Evolutionary conservation across 495 filamentous ascomycete genomes (phyloP).

Genomic region (Xylaria venustula): DNA sequence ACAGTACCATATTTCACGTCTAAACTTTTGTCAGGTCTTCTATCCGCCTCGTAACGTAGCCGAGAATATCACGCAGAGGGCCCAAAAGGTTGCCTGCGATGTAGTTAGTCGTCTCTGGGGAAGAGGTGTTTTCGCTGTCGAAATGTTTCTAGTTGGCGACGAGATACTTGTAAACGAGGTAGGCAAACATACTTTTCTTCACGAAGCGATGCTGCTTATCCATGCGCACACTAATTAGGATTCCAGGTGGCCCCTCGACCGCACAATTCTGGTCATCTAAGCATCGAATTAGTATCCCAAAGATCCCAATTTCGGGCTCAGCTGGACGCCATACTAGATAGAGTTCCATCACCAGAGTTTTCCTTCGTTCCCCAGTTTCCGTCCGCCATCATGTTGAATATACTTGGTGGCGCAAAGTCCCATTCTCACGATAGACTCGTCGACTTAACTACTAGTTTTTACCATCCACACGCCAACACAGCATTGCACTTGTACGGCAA

Average conservation of each 20-base stretch:
- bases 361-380: constrained; percentile 57
- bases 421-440: constrained; percentile 70
- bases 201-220: background rate
- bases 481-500: constrained; percentile 90
- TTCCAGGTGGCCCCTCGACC: constrained; percentile 73
- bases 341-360: constrained; percentile 60
- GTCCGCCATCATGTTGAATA: constrained; percentile 90
- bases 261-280: constrained; percentile 97
- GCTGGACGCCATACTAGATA: constrained; percentile 80
- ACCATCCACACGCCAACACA: constrained; percentile 47
- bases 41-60: constrained; percentile 71
- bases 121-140: constrained; percentile 91
- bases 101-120: constrained; percentile 80
- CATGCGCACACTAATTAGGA: background rate
- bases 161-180: constrained; percentile 81
- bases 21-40: constrained; percentile 2
- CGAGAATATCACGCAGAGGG: constrained; percentile 56
- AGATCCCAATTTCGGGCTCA: constrained; percentile 92
- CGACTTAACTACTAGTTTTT: constrained; percentile 58
- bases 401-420: constrained; percentile 73
- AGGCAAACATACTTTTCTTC: background rate
- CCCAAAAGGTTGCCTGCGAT: constrained; percentile 73
- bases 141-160: constrained; percentile 91
- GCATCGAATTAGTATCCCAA: constrained; percentile 83
- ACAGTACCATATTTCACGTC: background rate